A percentile compares a stretch with the other conserved stretches of the same genome.
phyloP scores from a whole-genome alignment of 352 stramenopile genomes.

The Phytophthora pini region DNA sequence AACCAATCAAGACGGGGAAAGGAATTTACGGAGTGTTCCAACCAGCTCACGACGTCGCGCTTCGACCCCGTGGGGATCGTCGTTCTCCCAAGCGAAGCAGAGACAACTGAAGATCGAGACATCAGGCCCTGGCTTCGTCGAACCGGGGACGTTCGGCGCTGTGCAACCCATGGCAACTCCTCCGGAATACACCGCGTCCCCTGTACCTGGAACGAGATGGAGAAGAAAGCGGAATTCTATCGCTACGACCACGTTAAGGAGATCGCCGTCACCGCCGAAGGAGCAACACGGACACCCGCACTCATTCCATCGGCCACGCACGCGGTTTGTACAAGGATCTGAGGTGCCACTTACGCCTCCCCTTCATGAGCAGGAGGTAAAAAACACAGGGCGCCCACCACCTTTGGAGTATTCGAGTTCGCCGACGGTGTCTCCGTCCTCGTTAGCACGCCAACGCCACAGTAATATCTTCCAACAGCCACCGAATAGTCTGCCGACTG shows the following conservation, averaged over 20 bases:
- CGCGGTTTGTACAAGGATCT: slow-evolving; percentile 26
- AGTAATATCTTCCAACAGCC: slow-evolving; percentile 28
- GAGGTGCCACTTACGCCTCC: slow-evolving; percentile 16
- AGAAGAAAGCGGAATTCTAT: slow-evolving; percentile 63
- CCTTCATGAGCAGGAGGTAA: slow-evolving; percentile 10
- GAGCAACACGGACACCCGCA: slow-evolving; percentile 15
- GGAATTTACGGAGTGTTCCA: slow-evolving; percentile 6
- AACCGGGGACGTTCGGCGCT: slow-evolving; percentile 1
- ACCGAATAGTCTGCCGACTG: slow-evolving; percentile 11
- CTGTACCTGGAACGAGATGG: slow-evolving; percentile 49
- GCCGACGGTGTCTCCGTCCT: slow-evolving; percentile 36
- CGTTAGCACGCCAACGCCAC: slow-evolving; percentile 28
- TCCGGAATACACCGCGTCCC: slow-evolving; percentile 69
- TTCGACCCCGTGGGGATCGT: slow-evolving; percentile 16
- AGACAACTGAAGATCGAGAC: slow-evolving; percentile 43
- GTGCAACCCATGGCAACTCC: slow-evolving; percentile 22
- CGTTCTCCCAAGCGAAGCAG: slow-evolving; percentile 25
- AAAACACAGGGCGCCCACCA: slow-evolving; percentile 14
- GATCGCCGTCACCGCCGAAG: slow-evolving; percentile 28
- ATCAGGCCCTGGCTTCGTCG: slow-evolving; percentile 18
- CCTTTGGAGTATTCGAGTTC: slow-evolving; percentile 46
- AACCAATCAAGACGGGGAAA: slow-evolving; percentile 21
- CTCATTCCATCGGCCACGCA: slow-evolving; percentile 34
- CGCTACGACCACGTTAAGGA: slow-evolving; percentile 37
- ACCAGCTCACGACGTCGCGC: slow-evolving; percentile 12